Base-by-base conservation (phyloP, 371 early-diverging fungal genomes). In the Rhizopus microsporus region DNA sequence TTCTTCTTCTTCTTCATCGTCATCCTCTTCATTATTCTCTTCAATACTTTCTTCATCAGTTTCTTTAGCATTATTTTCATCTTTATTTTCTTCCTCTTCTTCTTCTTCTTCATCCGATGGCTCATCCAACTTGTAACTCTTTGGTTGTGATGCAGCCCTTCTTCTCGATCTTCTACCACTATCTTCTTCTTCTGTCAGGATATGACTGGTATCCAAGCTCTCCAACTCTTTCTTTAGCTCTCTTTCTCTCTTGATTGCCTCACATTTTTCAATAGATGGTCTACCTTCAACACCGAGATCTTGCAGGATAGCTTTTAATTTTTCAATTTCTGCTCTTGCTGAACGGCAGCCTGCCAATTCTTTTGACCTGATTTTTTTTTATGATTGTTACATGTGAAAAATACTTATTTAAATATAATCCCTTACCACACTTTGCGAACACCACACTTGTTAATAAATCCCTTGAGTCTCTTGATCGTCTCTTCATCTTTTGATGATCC, bases 241-340 rank as follows among this genome's bases (percentile, higher is more conserved):
- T 43, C 72, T 60, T 38, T 70, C 75, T 29, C 51, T 58, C 32
- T 77, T 79, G 45, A 74, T 51, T 16, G 72, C 66, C 55, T 74
- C 60, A 43, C 80, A 79, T 48, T 79, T 76, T 43, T 79, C 75
- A 5, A 72, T 15, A 0, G 75, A 64, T 0, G 80, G 80, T n/a
- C 68, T 71, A 1, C 80, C 67, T 15, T 54, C 46, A 0, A 72
- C 52, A 31, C 73, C 73, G 3, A 69, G 51, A 12, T 69, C 67
- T 30, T 55, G 17, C 39, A 72, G 40, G 3, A 66, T 66, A 3
- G 50, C 16, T 35, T 66, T 54, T 10, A 74, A 17, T 17, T 48
- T 57, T 23, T 32, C 45, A 13, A 71, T 56, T 33, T 69, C 58
- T 23, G 65, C 40, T 4, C 43, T 58, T 13, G 40, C 38, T 7